phyloP scores from a whole-genome alignment of 2,329 filamentous ascomycete genomes.

The Trichoderma sp. region DNA sequence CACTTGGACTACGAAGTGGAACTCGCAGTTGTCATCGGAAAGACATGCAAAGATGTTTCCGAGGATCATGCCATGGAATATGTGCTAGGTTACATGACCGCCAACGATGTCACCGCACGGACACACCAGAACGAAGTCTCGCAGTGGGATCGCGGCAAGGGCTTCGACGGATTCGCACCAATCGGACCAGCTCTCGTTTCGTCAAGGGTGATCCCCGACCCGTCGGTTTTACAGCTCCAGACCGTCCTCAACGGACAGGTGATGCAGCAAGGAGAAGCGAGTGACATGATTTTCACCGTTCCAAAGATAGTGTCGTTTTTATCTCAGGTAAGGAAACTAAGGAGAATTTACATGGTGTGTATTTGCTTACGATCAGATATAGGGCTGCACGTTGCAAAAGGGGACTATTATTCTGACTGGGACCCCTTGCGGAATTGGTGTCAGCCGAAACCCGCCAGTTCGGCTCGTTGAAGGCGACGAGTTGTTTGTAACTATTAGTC shows the following conservation, averaged over 20 bases:
- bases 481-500: slow-evolving; percentile 5
- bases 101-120: slow-evolving; percentile 11
- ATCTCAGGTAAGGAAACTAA: neutral
- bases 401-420: slow-evolving; percentile 6
- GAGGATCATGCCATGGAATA: neutral
- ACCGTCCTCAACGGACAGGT: slow-evolving; percentile 5
- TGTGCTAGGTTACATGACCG: slow-evolving; percentile 4
- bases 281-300: slow-evolving; percentile 4
- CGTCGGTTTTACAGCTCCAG: neutral
- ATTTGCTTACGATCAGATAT: neutral
- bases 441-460: slow-evolving; percentile 1
- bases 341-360: neutral
- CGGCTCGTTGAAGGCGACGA: slow-evolving; percentile 4
- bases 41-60: slow-evolving; percentile 4
- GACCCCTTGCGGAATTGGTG: slow-evolving; percentile 4
- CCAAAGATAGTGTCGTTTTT: slow-evolving; percentile 4
- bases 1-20: slow-evolving; percentile 7
- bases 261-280: slow-evolving; percentile 6
- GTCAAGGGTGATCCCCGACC: slow-evolving; percentile 1
- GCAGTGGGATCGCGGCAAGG: slow-evolving; percentile 14
- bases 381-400: slow-evolving; percentile 6
- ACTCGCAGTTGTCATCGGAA: slow-evolving; percentile 7
- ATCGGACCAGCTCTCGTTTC: slow-evolving; percentile 8
- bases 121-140: slow-evolving; percentile 12
- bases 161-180: slow-evolving; percentile 7